These are phyloP conservation scores for Linum lewisii DNA, from an alignment of 345 rosid genomes.

Conservation along the genomic window DNA sequence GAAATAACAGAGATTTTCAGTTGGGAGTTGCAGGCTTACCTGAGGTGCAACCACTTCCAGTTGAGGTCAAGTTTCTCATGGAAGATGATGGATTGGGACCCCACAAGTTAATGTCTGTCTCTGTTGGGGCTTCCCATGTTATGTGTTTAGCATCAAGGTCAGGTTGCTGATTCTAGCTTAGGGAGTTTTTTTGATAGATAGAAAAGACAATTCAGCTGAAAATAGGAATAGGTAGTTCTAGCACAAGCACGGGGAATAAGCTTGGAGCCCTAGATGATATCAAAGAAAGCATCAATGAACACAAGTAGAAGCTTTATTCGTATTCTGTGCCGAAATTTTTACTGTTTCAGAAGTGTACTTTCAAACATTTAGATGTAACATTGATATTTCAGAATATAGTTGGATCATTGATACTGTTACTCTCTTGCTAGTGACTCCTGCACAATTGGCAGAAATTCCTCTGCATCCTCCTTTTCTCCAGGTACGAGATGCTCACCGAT, in stretches of 20 bases:
- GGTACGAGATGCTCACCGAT: neutral
- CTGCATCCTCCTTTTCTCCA: neutral
- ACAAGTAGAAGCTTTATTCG: too few relatives aligned
- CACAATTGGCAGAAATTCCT: neutral
- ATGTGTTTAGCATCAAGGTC: conserved; percentile 67
- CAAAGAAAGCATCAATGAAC: too few relatives aligned
- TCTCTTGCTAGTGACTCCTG: neutral
- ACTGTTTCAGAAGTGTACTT: too few relatives aligned
- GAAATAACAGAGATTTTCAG: conserved; percentile 83
- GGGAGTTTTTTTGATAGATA: neutral
- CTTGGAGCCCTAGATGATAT: too few relatives aligned
- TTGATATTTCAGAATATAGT: too few relatives aligned
- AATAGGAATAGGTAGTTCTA: too few relatives aligned
- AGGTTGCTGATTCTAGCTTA: neutral
- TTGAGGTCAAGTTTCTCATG: conserved; percentile 58
- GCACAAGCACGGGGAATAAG: too few relatives aligned
- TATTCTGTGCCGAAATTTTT: too few relatives aligned
- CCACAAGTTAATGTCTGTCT: conserved; percentile 53
- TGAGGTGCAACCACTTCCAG: conserved; percentile 55
- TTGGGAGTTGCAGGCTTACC: conserved; percentile 83
- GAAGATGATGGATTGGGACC: conserved; percentile 56
- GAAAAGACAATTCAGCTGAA: neutral
- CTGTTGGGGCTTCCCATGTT: conserved; percentile 85
- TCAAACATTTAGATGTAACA: too few relatives aligned
- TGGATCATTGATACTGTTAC: too few relatives aligned